phyloP scores from a whole-genome alignment of 2,329 filamentous ascomycete genomes.

The Trichoderma harzianum region DNA sequence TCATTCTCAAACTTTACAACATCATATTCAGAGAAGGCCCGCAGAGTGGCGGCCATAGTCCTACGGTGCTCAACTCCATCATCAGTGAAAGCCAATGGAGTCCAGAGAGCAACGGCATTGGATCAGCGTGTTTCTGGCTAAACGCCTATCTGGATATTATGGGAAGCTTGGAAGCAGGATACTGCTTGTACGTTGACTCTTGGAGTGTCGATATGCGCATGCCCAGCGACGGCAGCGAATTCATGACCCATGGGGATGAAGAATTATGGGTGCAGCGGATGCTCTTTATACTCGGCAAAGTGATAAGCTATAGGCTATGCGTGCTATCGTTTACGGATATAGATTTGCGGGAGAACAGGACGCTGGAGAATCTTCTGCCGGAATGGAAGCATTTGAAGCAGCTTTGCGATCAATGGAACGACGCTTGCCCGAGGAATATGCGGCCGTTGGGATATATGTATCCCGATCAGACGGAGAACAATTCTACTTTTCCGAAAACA shows the following conservation, averaged over 20 bases:
- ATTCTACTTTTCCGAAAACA: conserved; percentile 79
- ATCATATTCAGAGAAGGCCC: conserved; percentile 81
- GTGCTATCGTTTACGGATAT: conserved; percentile 59
- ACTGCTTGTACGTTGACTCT: conserved; percentile 82
- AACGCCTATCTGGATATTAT: conserved; percentile 90
- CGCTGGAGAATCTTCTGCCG: conserved; percentile 60
- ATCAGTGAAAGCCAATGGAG: conserved; percentile 92
- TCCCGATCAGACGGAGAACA: conserved; percentile 61
- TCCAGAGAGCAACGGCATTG: conserved; percentile 72
- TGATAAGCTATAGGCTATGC: conserved; percentile 77
- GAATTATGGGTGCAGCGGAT: conserved; percentile 88
- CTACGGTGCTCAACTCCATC: conserved; percentile 58
- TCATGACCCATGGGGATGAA: conserved; percentile 57
- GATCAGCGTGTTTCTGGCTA: conserved; percentile 89
- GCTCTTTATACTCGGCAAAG: conserved; percentile 81
- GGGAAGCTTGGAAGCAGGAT: conserved; percentile 82
- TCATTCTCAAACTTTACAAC: conserved; percentile 89
- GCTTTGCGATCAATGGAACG: conserved; percentile 82
- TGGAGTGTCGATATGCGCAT: conserved; percentile 82
- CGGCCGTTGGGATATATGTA: conserved; percentile 76
- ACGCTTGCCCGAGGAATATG: conserved; percentile 78
- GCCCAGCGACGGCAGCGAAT: conserved; percentile 40
- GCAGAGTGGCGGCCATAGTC: conserved; percentile 88
- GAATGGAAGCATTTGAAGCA: conserved; percentile 79
- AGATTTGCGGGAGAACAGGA: conserved; percentile 59